Percentiles rank a stretch among this genome's conserved stretches.
phyloP scores from a whole-genome alignment of 2,329 filamentous ascomycete species.

The Aspergillus nomiae region DNA sequence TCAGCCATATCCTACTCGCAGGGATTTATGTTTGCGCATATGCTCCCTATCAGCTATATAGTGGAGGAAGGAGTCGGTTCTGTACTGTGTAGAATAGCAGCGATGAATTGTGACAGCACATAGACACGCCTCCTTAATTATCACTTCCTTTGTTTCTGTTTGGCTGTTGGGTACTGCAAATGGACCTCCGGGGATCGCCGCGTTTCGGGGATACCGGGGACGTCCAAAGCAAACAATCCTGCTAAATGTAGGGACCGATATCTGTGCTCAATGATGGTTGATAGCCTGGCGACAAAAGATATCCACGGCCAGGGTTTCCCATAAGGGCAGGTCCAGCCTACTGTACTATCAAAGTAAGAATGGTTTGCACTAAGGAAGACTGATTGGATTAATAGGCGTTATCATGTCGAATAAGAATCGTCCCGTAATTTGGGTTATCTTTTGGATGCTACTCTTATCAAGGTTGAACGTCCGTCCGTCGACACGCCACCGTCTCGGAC shows the following conservation, averaged over 20 bases:
- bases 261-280: too few species aligned
- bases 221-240: neutral
- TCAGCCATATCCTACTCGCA: slow-evolving; percentile 12
- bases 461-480: neutral
- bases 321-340: slow-evolving; percentile 28
- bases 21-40: slow-evolving; percentile 17
- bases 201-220: neutral
- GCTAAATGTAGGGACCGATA: neutral
- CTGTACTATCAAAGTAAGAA: too few species aligned
- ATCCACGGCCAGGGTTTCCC: slow-evolving; percentile 10
- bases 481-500: neutral
- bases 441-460: neutral
- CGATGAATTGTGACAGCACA: slow-evolving; percentile 39
- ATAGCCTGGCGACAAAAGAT: too few species aligned
- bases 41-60: slow-evolving; percentile 16
- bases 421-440: neutral
- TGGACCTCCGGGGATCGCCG: neutral
- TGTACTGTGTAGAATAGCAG: slow-evolving; percentile 42
- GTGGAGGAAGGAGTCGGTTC: slow-evolving; percentile 17
- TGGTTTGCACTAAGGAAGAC: neutral
- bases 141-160: neutral
- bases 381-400: neutral
- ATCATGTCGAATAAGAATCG: neutral
- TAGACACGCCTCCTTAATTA: slow-evolving; percentile 28
- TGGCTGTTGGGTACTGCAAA: neutral